Evolutionary conservation across 2,329 filamentous ascomycete species (phyloP), one percentile per base, ranked within the genome.

Genomic region (Xylaria sp.): DNA sequence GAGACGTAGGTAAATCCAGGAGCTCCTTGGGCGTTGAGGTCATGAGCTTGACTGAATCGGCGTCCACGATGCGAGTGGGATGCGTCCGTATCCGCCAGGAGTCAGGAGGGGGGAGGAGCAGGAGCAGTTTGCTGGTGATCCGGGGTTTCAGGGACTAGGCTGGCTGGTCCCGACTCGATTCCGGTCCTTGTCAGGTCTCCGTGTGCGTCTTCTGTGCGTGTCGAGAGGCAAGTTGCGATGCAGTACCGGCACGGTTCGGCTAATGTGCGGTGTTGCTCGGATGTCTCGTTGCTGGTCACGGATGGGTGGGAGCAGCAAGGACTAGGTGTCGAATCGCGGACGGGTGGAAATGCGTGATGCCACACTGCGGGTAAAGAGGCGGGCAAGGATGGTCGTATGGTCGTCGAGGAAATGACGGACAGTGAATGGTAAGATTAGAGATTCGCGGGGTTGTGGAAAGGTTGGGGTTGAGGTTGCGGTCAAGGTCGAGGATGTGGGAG

Each of bases 11-110:
- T 63, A 65, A 56, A 60, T 52, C 59, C 54, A 62, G 52, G 51
- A 61, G 58, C 51, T 64, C 59, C 65, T 46, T 58, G 59, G 61
- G 57, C 60, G 61, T 64, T 62, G 66, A 62, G 65, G 57, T 70
- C 66, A 70, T 70, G 68, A 66, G 68, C 66, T 58, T 62, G 59
- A 58, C 59, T 62, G 52, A 55, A 30, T 46, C 59, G 54, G 48
- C 46, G 44, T 60, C 53, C 50, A 61, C 44, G n/a, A 59, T 47
- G 60, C n/a, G 44, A 13, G 35, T 35, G 34, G 23, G 16, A 37
- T 13, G 52, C 47, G 10, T 54, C 46, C 49, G 49, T 39, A 18
- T 37, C 52, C n/a, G 35, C 30, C n/a, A 37, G 8, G 34, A 30
- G 23, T 30, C 23, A 30, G 23, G 23, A 30, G 23, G 23, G 23